Conservation (phyloP, 2,329 filamentous ascomycete genomes). For the Geosmithia flava region DNA sequence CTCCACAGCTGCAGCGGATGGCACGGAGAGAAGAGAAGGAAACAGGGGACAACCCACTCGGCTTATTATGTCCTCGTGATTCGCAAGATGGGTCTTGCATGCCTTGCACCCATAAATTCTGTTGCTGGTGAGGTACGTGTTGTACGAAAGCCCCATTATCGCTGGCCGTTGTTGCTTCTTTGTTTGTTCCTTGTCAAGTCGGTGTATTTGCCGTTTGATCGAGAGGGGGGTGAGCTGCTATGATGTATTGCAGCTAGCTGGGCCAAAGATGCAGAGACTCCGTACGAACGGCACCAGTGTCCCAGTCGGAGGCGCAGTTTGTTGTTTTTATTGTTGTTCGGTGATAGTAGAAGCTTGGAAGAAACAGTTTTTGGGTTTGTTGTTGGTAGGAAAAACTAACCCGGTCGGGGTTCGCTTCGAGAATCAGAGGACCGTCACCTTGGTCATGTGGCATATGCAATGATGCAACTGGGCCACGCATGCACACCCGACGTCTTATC, state of each 20-base stretch:
- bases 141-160: constrained; percentile 78
- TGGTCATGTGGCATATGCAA: neutral
- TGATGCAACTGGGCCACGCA: neutral
- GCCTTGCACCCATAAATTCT: constrained; percentile 88
- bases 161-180: neutral
- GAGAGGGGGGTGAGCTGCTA: too few relatives aligned
- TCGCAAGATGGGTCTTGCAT: constrained; percentile 92
- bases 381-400: neutral
- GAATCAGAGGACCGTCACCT: neutral
- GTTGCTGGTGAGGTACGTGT: constrained; percentile 74
- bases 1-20: neutral
- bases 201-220: neutral
- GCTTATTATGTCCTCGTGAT: constrained; percentile 93
- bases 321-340: too few relatives aligned
- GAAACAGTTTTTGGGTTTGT: neutral
- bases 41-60: constrained; percentile 44
- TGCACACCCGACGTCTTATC: neutral
- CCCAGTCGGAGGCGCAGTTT: too few relatives aligned
- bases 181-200: neutral
- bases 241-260: too few relatives aligned
- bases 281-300: too few relatives aligned
- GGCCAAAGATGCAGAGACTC: too few relatives aligned
- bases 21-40: neutral
- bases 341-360: too few relatives aligned
- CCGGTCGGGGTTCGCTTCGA: neutral